A percentile compares a stretch with the other conserved stretches of the same genome.
These are phyloP conservation scores for Calvatia gigantea DNA, from an alignment of 768 basidiomycete genomes.

Conservation along the genomic window DNA sequence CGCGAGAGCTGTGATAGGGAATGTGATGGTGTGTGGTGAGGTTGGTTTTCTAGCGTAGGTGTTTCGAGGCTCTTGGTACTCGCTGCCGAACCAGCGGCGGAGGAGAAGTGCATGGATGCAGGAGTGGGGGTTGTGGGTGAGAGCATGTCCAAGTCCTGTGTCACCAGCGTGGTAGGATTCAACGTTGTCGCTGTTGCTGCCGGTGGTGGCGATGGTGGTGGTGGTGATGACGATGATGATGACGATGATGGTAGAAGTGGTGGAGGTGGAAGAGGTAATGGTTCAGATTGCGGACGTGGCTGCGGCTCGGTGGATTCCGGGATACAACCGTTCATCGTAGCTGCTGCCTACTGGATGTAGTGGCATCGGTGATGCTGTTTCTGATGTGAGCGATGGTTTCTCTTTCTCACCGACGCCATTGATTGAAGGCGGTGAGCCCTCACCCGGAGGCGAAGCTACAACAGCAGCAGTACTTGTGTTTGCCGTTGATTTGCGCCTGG, in stretches of 20 bases:
- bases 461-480: neutral
- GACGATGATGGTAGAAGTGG: no score
- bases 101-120: conserved; percentile 20
- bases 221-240: no score
- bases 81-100: conserved; percentile 8
- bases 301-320: no score
- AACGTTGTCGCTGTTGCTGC: neutral
- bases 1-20: neutral
- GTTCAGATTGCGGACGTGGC: no score
- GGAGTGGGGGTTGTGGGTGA: conserved; percentile 26
- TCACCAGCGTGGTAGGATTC: conserved; percentile 5
- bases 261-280: no score
- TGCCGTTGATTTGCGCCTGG: conserved; percentile 22
- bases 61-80: neutral
- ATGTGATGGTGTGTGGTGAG: neutral
- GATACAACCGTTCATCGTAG: neutral
- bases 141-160: conserved; percentile 9
- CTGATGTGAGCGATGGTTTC: no score
- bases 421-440: no score
- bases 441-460: no score
- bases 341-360: conserved; percentile 8
- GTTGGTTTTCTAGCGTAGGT: conserved; percentile 10
- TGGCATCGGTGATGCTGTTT: neutral
- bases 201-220: conserved; percentile 9
- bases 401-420: neutral